A percentile compares a stretch with the other conserved stretches of the same genome.
These are phyloP conservation scores for Scheffersomyces lignicola DNA, from an alignment of 1,139 yeast species.

Conservation along the genomic window DNA sequence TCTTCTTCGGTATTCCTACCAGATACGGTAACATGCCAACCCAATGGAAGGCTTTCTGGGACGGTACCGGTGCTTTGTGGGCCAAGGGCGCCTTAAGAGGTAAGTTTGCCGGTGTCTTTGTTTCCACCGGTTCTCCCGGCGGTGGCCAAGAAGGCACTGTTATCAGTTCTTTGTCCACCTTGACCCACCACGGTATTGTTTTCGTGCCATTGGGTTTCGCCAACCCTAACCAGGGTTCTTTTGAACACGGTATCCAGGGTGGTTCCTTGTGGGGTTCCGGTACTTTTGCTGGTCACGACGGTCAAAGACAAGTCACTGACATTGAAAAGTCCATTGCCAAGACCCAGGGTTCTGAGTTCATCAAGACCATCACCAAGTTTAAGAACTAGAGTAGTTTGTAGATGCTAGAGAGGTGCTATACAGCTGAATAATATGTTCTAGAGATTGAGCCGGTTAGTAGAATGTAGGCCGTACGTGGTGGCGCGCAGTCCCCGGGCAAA, in stretches of 20 bases:
- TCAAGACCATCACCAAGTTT: slow-evolving; percentile 21
- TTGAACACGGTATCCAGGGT: slow-evolving; percentile 35
- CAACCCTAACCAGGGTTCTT: slow-evolving; percentile 25
- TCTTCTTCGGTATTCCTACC: slow-evolving; percentile 41
- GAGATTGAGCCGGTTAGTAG: too few species aligned
- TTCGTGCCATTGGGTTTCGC: slow-evolving; percentile 41
- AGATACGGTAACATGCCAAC: slow-evolving; percentile 41
- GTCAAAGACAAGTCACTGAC: slow-evolving; percentile 34
- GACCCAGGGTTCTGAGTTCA: slow-evolving; percentile 36
- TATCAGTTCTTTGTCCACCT: slow-evolving; percentile 31
- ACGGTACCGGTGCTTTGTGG: slow-evolving; percentile 41
- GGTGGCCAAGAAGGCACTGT: slow-evolving; percentile 43
- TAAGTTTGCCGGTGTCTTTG: slow-evolving; percentile 39
- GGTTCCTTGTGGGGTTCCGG: slow-evolving; percentile 48
- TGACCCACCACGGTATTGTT: slow-evolving; percentile 40
- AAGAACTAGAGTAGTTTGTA: too few species aligned
- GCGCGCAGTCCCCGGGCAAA: too few species aligned
- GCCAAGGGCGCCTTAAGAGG: slow-evolving; percentile 35
- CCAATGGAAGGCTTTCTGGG: slow-evolving; percentile 42
- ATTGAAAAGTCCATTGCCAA: slow-evolving; percentile 35
- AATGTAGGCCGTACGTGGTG: too few species aligned
- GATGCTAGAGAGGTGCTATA: too few species aligned
- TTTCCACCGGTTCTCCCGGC: slow-evolving; percentile 38
- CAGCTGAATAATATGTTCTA: too few species aligned
- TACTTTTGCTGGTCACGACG: slow-evolving; percentile 37